phyloP scores from a whole-genome alignment of 2,329 filamentous ascomycete species.

The Fusarium subtropicale region DNA sequence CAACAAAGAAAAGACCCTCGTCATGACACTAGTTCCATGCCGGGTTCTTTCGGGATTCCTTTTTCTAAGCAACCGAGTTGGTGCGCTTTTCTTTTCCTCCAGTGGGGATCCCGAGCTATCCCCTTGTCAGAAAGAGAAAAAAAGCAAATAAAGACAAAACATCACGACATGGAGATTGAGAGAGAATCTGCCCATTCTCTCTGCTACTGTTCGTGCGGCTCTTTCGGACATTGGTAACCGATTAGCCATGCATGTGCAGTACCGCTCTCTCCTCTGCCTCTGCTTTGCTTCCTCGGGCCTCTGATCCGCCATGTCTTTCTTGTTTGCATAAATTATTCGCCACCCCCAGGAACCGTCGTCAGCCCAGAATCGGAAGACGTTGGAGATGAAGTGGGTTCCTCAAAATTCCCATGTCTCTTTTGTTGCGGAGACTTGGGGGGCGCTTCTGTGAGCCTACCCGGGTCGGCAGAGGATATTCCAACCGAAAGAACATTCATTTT shows the following conservation, averaged over 20 bases:
- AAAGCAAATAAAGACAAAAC: conserved; percentile 1
- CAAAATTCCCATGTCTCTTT: background rate
- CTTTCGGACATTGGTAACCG: conserved; percentile 24
- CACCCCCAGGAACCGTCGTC: conserved; percentile 12
- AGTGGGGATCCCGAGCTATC: conserved; percentile 37
- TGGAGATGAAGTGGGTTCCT: conserved; percentile 7
- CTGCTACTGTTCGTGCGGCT: conserved; percentile 18
- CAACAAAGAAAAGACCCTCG: background rate
- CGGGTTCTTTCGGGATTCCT: conserved; percentile 42
- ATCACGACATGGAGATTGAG: conserved; percentile 15
- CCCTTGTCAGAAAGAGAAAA: conserved; percentile 8
- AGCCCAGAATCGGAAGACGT: conserved; percentile 20
- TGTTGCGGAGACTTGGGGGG: conserved; percentile 7
- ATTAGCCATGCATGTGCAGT: background rate
- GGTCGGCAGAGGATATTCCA: background rate
- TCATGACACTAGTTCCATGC: conserved; percentile 7
- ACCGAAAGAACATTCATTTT: background rate
- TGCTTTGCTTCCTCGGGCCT: conserved; percentile 29
- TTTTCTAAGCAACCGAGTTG: conserved; percentile 11
- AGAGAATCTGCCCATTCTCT: conserved; percentile 27
- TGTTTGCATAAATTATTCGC: conserved; percentile 8
- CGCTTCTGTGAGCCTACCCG: background rate
- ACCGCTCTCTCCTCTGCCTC: background rate
- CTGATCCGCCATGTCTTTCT: conserved; percentile 18
- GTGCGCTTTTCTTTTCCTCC: conserved; percentile 20